Evolutionary conservation across 2,329 filamentous ascomycete species (phyloP).

Genomic region (Fusarium verrucosum): DNA sequence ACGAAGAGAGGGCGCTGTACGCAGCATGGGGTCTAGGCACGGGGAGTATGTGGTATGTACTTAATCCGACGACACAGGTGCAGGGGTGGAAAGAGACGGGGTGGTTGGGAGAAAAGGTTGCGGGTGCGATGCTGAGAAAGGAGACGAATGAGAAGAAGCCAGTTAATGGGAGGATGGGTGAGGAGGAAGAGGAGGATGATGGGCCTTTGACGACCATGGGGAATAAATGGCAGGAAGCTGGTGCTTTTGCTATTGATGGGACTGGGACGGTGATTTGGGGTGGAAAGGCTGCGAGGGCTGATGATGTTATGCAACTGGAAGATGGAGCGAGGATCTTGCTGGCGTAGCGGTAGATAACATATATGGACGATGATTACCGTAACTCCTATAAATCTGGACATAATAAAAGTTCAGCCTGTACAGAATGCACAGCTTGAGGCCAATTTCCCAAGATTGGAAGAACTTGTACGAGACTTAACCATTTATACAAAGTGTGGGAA

Average conservation of each 20-base stretch:
- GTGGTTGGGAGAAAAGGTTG: conserved; percentile 63
- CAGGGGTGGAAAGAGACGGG: conserved; percentile 64
- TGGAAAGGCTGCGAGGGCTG: conserved; percentile 57
- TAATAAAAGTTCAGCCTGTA: too few relatives aligned
- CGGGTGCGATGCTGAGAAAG: conserved; percentile 54
- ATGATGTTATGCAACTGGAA: conserved; percentile 65
- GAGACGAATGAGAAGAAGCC: conserved; percentile 40
- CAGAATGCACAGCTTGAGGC: too few relatives aligned
- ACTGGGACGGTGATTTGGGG: conserved; percentile 61
- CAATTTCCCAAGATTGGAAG: too few relatives aligned
- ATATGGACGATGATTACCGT: too few relatives aligned
- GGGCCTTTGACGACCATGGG: conserved; percentile 59
- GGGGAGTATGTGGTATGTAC: conserved; percentile 60
- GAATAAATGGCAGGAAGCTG: conserved; percentile 66
- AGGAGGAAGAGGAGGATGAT: conserved; percentile 42
- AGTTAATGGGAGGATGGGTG: background rate
- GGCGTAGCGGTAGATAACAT: conserved; percentile 32
- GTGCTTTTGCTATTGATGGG: conserved; percentile 61
- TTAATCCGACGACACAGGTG: conserved; percentile 63
- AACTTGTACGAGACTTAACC: too few relatives aligned
- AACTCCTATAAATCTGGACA: background rate
- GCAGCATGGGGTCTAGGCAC: conserved; percentile 68
- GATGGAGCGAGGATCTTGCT: conserved; percentile 52
- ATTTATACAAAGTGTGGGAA: too few relatives aligned
- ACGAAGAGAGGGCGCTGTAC: conserved; percentile 66